phyloP scores from a whole-genome alignment of 129 eudicot species.

The Pittosporum tobira region DNA sequence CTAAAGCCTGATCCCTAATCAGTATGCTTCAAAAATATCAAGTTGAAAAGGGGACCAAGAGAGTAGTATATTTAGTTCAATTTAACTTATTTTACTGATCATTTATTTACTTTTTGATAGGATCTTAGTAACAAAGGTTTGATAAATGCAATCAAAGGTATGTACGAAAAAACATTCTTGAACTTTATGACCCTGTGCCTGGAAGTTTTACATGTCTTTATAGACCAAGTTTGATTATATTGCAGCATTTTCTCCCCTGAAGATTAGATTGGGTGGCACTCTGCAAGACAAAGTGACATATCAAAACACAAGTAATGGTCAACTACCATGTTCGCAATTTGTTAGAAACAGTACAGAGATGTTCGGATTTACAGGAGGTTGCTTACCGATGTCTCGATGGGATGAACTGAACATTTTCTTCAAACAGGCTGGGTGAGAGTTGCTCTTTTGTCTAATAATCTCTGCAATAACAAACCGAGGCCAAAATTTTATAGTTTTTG shows the following conservation, averaged over 20 bases:
- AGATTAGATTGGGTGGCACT: constrained; percentile 93
- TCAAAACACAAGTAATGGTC: constrained; percentile 35
- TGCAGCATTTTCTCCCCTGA: constrained; percentile 82
- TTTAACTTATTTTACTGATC: constrained; percentile 4
- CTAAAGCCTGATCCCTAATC: too few species aligned
- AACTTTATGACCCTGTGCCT: not conserved
- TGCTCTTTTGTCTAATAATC: too few species aligned
- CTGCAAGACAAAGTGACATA: constrained; percentile 63
- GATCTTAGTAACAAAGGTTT: constrained; percentile 59
- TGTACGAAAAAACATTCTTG: not conserved
- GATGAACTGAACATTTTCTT: constrained; percentile 70
- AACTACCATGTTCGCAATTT: constrained; percentile 46
- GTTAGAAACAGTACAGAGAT: constrained; percentile 19
- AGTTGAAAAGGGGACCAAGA: not conserved
- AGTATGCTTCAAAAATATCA: not conserved
- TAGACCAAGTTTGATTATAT: not conserved
- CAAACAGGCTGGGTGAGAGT: constrained; percentile 55
- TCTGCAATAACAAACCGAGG: too few species aligned
- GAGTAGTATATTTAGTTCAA: not conserved
- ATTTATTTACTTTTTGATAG: constrained; percentile 25
- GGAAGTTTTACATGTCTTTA: not conserved
- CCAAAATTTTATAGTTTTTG: too few species aligned
- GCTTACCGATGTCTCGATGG: constrained; percentile 82
- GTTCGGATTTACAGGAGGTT: constrained; percentile 61
- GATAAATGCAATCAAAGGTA: constrained; percentile 75